Evolutionary conservation across 1,284 basidiomycete species (phyloP), one percentile per base, ranked within the genome.

Genomic region (Pyrrhoderma noxium): DNA sequence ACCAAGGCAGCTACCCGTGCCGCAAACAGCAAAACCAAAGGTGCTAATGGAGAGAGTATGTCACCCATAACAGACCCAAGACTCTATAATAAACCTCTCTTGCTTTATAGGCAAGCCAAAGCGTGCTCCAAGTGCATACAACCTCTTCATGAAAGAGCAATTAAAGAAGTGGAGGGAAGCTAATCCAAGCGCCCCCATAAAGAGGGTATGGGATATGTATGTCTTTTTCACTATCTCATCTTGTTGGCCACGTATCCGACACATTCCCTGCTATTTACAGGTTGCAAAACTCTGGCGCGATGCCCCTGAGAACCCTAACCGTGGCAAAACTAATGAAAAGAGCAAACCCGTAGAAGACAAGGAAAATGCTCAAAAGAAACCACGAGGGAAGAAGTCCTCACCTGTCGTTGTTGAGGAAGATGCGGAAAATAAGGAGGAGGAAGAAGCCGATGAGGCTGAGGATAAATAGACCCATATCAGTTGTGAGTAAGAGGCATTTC

Each of bases 221-320:
- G 66, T 65, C 2, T 35, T 21, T 43, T 25, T 27, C 19, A 16
- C 13, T 23, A 18, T 40, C 18, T 42, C 27, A 14, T 49, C 18
- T 16, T 21, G 25, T 7, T n/a, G n/a, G n/a, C n/a, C n/a, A n/a
- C n/a, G n/a, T n/a, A n/a, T n/a, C 27, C 11, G 11, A 43, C 42
- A 40, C 43, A 37, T 36, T 25, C 27, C 23, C 35, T 46, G 37
- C 14, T 14, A 52, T 31, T 43, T 36, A 23, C 45, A 81, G 79
- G 77, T 81, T 54, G 77, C 71, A 3, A 65, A 60, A 0, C 50
- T 75, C 53, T 81, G 79, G 79, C 70, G 65, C 44, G 71, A 78
- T 51, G 69, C 77, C 0, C 75, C 75, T 1, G 77, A 80, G 58
- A 80, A 81, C 59, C 78, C 79, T 1, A 80, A 77, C 54, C 71